Percentiles rank a stretch among this genome's conserved stretches.
These are phyloP conservation scores for Citrus unshiu DNA, from an alignment of 345 rosid species.

Conservation along the genomic window DNA sequence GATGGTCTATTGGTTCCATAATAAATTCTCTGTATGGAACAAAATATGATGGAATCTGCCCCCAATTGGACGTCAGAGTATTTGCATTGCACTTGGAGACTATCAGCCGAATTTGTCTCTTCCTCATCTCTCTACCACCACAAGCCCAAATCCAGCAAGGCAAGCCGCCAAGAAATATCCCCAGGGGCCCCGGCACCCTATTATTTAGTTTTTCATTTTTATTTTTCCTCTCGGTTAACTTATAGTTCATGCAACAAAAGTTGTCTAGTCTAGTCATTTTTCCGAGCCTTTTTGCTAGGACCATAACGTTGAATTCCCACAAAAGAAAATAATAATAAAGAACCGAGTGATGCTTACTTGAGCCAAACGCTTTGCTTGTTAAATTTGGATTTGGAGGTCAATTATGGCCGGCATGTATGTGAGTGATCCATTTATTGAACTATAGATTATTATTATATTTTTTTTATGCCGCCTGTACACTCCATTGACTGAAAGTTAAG, in stretches of 20 bases:
- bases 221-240: too few species aligned
- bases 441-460: not conserved
- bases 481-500: slow-evolving; percentile 1
- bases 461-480: not conserved
- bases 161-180: not conserved
- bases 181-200: not conserved
- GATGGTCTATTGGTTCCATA: not conserved
- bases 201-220: too few species aligned
- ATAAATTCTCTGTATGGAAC: not conserved
- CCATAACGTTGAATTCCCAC: not conserved
- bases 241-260: not conserved
- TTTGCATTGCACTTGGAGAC: slow-evolving; percentile 8
- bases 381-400: not conserved
- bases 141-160: not conserved
- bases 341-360: not conserved
- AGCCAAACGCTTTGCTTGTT: slow-evolving; percentile 5
- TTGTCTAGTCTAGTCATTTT: not conserved
- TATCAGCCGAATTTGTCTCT: slow-evolving; percentile 2
- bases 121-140: not conserved
- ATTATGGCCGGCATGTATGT: not conserved
- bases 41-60: not conserved
- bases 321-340: not conserved
- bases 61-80: not conserved
- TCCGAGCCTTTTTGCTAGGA: not conserved
- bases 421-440: slow-evolving; percentile 3